These are phyloP conservation scores for Rhododendron griersonianum DNA, from an alignment of 148 eudicot genomes.

Conservation along the genomic window DNA sequence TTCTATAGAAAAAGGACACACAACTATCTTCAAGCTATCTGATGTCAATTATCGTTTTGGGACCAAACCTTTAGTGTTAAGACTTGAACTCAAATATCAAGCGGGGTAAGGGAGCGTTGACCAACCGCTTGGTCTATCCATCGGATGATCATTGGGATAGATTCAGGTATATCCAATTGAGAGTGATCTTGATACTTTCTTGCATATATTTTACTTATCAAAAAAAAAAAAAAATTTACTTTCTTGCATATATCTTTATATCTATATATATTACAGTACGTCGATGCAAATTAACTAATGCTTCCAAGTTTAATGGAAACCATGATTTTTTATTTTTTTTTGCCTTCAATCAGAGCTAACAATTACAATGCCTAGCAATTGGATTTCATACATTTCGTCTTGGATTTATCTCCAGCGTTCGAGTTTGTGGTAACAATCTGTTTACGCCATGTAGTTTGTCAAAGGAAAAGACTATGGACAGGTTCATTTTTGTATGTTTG, in stretches of 20 bases:
- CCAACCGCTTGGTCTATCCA: background rate
- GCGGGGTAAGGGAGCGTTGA: background rate
- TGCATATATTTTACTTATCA: too few relatives aligned
- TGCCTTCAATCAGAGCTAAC: background rate
- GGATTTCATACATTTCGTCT: background rate
- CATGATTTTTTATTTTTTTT: background rate
- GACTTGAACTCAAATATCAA: background rate
- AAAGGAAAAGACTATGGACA: background rate
- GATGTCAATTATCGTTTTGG: background rate
- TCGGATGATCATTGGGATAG: background rate
- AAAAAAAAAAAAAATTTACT: too few relatives aligned
- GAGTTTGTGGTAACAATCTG: background rate
- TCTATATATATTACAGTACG: too few relatives aligned
- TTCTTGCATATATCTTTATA: background rate
- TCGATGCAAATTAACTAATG: too few relatives aligned
- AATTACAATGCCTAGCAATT: background rate
- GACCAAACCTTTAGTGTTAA: background rate
- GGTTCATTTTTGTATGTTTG: too few relatives aligned
- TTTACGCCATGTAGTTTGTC: background rate
- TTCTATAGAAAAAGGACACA: background rate
- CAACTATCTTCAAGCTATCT: background rate
- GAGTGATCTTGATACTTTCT: background rate
- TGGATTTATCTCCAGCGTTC: background rate
- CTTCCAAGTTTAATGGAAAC: background rate
- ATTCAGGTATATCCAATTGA: background rate